A percentile compares a stretch with the other conserved stretches of the same genome.
Evolutionary conservation across 2,329 filamentous ascomycete genomes (phyloP).

Genomic region (Tympanopsis confertula): DNA sequence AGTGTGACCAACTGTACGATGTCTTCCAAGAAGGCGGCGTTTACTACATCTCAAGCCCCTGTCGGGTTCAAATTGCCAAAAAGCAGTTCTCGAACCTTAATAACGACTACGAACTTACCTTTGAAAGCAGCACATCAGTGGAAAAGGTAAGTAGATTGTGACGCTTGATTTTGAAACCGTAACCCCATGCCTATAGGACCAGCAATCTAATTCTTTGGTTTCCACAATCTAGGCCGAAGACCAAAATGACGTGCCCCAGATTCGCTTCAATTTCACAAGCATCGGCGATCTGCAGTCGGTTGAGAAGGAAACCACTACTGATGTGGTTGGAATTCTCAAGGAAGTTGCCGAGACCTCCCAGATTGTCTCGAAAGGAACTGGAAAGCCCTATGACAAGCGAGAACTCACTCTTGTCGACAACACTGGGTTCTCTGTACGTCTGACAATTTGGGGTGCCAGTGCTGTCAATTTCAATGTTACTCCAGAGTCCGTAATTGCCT

Average conservation of each 20-base stretch:
- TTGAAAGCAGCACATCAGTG: constrained; percentile 56
- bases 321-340: constrained; percentile 59
- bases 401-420: constrained; percentile 62
- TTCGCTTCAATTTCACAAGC: constrained; percentile 60
- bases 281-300: constrained; percentile 54
- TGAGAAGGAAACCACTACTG: constrained; percentile 61
- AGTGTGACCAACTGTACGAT: constrained; percentile 56
- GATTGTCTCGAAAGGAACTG: constrained; percentile 56
- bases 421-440: constrained; percentile 53
- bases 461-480: constrained; percentile 50
- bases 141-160: constrained; percentile 28
- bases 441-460: constrained; percentile 61
- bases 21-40: constrained; percentile 57
- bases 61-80: constrained; percentile 59
- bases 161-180: background rate
- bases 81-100: constrained; percentile 63
- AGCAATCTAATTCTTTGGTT: constrained; percentile 2
- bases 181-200: constrained; percentile 2
- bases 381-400: constrained; percentile 60
- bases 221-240: constrained; percentile 43
- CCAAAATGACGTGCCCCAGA: constrained; percentile 56
- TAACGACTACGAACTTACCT: constrained; percentile 65
- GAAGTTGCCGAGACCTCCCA: constrained; percentile 52
- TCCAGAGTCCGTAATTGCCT: constrained; percentile 56
- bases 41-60: constrained; percentile 62